Evolutionary conservation across 768 basidiomycete species (phyloP).

Genomic region (Mycena olivaceomarginata): DNA sequence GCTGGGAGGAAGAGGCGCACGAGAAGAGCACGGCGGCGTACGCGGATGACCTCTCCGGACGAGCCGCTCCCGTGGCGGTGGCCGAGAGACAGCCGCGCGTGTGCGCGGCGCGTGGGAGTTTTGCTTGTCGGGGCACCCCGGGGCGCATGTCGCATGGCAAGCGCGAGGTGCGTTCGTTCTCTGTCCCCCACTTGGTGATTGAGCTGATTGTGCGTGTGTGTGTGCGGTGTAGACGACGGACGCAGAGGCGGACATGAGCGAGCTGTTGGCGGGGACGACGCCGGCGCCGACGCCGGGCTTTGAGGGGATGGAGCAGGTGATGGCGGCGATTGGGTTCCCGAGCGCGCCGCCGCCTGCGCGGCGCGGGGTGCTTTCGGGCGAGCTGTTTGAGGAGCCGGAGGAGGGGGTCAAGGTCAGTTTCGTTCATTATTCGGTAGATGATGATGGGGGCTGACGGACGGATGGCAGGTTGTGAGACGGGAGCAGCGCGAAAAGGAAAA

Average conservation of each 20-base stretch:
- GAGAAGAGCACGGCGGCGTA: slow-evolving; percentile 72
- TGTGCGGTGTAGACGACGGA: too few relatives aligned
- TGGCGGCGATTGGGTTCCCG: slow-evolving; percentile 75
- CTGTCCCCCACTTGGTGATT: too few relatives aligned
- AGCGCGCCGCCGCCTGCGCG: slow-evolving; percentile 71
- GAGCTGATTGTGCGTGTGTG: too few relatives aligned
- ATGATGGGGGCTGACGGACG: neutral
- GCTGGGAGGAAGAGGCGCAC: slow-evolving; percentile 89
- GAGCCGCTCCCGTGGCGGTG: slow-evolving; percentile 87
- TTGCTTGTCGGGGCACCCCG: slow-evolving; percentile 62
- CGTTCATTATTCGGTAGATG: too few relatives aligned
- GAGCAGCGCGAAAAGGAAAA: too few relatives aligned
- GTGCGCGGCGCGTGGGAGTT: slow-evolving; percentile 90
- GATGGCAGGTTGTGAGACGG: too few relatives aligned
- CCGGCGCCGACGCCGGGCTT: slow-evolving; percentile 56
- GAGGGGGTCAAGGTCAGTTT: slow-evolving; percentile 61
- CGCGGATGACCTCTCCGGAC: slow-evolving; percentile 67
- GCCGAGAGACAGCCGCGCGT: slow-evolving; percentile 82
- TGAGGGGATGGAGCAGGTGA: slow-evolving; percentile 75
- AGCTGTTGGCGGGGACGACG: slow-evolving; percentile 41
- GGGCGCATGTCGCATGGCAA: neutral
- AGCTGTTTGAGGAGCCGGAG: slow-evolving; percentile 72
- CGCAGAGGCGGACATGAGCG: slow-evolving; percentile 51
- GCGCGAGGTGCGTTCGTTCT: neutral
- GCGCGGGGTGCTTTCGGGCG: slow-evolving; percentile 75